These are phyloP conservation scores for Linnemannia zychae DNA, from an alignment of 192 early-diverging fungal species.

Conservation along the genomic window DNA sequence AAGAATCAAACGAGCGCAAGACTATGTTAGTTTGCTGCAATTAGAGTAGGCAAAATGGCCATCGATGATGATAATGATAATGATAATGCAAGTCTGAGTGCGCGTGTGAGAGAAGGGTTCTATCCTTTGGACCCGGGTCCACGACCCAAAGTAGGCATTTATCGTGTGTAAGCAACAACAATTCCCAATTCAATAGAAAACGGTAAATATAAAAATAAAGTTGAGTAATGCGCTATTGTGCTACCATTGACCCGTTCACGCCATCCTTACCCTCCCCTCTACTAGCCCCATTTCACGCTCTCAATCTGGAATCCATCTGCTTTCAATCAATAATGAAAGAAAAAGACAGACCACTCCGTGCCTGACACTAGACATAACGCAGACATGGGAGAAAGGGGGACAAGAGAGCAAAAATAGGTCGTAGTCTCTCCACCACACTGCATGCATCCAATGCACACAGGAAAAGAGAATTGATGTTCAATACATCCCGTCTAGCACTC, in stretches of 20 bases:
- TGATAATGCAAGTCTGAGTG: background rate
- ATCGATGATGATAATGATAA: conserved; percentile 1
- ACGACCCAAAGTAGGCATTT: background rate
- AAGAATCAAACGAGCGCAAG: background rate
- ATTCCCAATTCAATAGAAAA: background rate
- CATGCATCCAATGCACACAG: background rate
- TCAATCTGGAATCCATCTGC: conserved; percentile 6
- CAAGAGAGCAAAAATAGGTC: conserved; percentile 4
- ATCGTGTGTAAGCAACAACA: conserved; percentile 2
- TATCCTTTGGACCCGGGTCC: background rate
- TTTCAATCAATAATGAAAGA: background rate
- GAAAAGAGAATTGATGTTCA: background rate
- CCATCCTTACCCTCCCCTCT: background rate
- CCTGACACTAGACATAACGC: background rate
- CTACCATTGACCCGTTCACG: background rate
- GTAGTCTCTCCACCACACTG: background rate
- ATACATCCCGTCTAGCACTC: background rate
- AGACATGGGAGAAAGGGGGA: background rate
- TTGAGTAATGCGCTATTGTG: background rate
- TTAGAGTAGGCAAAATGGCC: background rate
- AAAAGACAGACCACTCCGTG: background rate
- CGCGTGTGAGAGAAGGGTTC: background rate
- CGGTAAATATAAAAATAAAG: conserved; percentile 4
- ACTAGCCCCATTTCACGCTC: conserved; percentile 4
- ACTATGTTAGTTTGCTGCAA: background rate